Conservation (phyloP, 1,284 basidiomycete species). For the Puccinia coronata region DNA sequence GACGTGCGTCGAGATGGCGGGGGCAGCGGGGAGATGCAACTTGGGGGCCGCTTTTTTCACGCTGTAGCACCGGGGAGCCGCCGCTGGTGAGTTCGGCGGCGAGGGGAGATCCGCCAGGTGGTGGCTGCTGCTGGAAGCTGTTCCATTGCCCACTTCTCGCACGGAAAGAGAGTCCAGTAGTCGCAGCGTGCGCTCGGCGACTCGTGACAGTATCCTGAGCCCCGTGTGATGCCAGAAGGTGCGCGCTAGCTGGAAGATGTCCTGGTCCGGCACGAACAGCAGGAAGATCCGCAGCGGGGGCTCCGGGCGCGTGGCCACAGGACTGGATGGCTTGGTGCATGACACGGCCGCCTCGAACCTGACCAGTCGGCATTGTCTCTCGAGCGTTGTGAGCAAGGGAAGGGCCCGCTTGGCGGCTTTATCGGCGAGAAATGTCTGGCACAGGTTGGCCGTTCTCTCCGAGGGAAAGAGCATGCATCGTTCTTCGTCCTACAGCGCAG, state of each 20-base stretch:
- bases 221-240: constrained; percentile 97
- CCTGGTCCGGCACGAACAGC: constrained; percentile 60
- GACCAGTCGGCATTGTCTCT: constrained; percentile 68
- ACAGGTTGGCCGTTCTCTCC: constrained; percentile 70
- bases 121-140: constrained; percentile 56
- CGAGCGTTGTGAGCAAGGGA: constrained; percentile 64
- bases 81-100: neutral
- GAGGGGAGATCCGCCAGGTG: neutral
- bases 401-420: constrained; percentile 61
- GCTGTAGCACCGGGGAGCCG: constrained; percentile 4
- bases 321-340: constrained; percentile 52
- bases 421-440: constrained; percentile 72
- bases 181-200: constrained; percentile 78
- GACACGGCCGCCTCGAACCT: constrained; percentile 53
- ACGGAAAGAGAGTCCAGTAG: constrained; percentile 64
- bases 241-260: constrained; percentile 73
- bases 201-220: constrained; percentile 80
- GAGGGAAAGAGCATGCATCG: constrained; percentile 76
- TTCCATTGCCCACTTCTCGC: too few relatives aligned
- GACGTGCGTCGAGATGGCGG: constrained; percentile 45
- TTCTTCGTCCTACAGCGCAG: constrained; percentile 58
- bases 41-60: constrained; percentile 23
- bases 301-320: constrained; percentile 54
- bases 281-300: constrained; percentile 70
- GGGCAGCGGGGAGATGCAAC: neutral